Conservation (phyloP, 139 green algal species). For the Chlorella vulgaris region DNA sequence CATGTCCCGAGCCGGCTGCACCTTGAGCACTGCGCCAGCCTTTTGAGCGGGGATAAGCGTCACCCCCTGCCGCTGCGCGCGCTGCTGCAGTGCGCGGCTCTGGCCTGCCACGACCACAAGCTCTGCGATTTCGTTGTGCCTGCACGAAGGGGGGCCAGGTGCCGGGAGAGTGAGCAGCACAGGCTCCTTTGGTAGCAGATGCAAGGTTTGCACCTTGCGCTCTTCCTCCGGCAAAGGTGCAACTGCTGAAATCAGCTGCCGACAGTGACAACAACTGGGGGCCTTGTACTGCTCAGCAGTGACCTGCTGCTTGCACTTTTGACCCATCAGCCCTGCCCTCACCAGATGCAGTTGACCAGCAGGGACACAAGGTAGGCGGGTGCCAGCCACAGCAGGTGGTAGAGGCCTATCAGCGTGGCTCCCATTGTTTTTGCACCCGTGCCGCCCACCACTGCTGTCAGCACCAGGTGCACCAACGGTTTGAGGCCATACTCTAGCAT, state of each 20-base stretch:
- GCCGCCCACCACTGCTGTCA: constrained; percentile 39
- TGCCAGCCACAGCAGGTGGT: constrained; percentile 72
- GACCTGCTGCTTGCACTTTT: too few species aligned
- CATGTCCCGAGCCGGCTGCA: too few species aligned
- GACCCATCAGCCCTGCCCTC: too few species aligned
- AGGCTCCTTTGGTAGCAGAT: too few species aligned
- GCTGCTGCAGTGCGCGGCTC: constrained; percentile 36
- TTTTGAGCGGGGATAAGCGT: neutral
- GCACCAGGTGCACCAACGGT: constrained; percentile 48
- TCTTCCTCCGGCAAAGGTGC: too few species aligned
- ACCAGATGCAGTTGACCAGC: constrained; percentile 76
- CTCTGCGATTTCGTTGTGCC: constrained; percentile 73
- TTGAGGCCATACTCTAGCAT: constrained; percentile 44
- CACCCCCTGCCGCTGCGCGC: constrained; percentile 15
- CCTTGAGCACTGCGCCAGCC: neutral
- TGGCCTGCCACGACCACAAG: constrained; percentile 31
- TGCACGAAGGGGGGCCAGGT: constrained; percentile 24
- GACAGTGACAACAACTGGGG: too few species aligned
- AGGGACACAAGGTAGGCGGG: constrained; percentile 74
- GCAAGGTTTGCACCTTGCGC: too few species aligned
- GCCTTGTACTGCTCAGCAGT: too few species aligned
- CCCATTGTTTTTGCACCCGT: neutral
- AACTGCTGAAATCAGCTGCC: too few species aligned
- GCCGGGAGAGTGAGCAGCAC: too few species aligned
- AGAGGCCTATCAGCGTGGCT: constrained; percentile 40